Conservation (phyloP, 2,329 filamentous ascomycete genomes). For the Nigrospora osmanthi region DNA sequence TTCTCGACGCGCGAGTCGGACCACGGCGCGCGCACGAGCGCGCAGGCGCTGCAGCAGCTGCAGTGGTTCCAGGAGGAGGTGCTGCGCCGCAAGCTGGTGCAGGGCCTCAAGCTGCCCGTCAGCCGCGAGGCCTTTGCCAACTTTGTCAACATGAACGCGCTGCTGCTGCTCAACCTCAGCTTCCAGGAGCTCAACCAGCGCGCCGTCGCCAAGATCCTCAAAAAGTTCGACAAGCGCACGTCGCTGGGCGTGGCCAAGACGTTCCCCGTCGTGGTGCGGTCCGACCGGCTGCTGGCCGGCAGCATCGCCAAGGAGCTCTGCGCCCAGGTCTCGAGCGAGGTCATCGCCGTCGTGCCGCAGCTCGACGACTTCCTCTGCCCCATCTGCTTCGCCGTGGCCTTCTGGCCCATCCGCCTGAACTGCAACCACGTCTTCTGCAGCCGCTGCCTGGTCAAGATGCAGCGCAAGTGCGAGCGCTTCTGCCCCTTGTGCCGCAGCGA, state of each 20-base stretch:
- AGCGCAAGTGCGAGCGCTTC: slow-evolving; percentile 56
- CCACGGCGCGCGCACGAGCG: slow-evolving; percentile 58
- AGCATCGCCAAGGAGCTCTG: slow-evolving; percentile 70
- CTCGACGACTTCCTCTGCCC: slow-evolving; percentile 80
- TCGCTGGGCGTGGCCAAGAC: slow-evolving; percentile 59
- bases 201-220: slow-evolving; percentile 76
- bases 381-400: slow-evolving; percentile 72
- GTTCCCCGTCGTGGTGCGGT: slow-evolving; percentile 52
- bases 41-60: slow-evolving; percentile 58
- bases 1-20: slow-evolving; percentile 70
- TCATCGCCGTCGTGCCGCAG: slow-evolving; percentile 69
- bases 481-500: slow-evolving; percentile 73
- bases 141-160: slow-evolving; percentile 67
- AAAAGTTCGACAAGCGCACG: slow-evolving; percentile 87
- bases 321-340: slow-evolving; percentile 62
- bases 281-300: slow-evolving; percentile 54
- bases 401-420: slow-evolving; percentile 68
- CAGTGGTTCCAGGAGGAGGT: slow-evolving; percentile 67
- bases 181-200: slow-evolving; percentile 79
- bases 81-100: slow-evolving; percentile 47
- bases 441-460: slow-evolving; percentile 72
- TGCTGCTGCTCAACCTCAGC: slow-evolving; percentile 69
- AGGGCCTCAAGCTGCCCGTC: slow-evolving; percentile 56
- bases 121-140: slow-evolving; percentile 57
- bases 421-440: slow-evolving; percentile 81